These are phyloP conservation scores for Sporisorium scitamineum DNA, from an alignment of 1,284 basidiomycete species.

Conservation along the genomic window DNA sequence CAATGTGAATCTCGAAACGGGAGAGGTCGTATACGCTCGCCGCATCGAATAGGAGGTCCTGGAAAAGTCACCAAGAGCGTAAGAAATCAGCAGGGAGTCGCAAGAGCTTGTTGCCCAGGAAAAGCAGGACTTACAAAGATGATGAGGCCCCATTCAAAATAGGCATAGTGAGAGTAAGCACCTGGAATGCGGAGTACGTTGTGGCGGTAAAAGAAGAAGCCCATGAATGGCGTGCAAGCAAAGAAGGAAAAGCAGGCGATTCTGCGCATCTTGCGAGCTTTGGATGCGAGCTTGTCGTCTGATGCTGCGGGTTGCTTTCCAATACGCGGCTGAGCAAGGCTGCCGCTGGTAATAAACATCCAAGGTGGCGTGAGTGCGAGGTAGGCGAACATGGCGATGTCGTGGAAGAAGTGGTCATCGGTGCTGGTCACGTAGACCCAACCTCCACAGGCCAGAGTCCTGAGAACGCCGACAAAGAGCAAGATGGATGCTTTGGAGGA, in stretches of 20 bases:
- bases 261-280: constrained; percentile 51
- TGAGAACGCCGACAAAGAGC: constrained; percentile 77
- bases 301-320: background rate
- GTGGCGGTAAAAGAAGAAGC: constrained; percentile 62
- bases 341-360: constrained; percentile 74
- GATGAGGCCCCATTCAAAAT: constrained; percentile 67
- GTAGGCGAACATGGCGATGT: constrained; percentile 84
- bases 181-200: constrained; percentile 60
- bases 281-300: constrained; percentile 33
- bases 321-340: constrained; percentile 39
- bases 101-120: background rate
- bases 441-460: constrained; percentile 87
- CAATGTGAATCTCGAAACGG: constrained; percentile 55
- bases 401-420: constrained; percentile 85
- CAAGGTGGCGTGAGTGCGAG: constrained; percentile 72
- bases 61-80: background rate
- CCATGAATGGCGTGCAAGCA: constrained; percentile 64
- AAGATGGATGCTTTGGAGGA: constrained; percentile 68
- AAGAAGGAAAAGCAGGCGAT: constrained; percentile 58
- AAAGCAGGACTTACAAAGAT: constrained; percentile 50
- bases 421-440: constrained; percentile 90
- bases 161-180: constrained; percentile 62
- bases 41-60: constrained; percentile 64
- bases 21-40: constrained; percentile 61
- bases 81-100: background rate